Evolutionary conservation across 257 asterid genomes (phyloP).

Genomic region (Solanum sparsipilum): DNA sequence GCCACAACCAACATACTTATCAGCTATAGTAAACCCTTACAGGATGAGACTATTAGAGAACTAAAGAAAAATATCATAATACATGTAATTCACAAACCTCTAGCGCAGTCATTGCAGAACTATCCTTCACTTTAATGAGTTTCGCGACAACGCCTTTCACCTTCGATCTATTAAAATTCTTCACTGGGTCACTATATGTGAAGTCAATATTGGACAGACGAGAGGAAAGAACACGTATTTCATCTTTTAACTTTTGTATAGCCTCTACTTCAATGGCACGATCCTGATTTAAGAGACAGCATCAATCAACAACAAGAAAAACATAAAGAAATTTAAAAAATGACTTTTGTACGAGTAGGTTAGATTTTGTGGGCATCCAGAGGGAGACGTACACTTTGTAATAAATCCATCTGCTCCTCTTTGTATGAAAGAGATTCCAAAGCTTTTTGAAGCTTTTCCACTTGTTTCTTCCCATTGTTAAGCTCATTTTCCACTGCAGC

Average conservation of each 20-base stretch:
- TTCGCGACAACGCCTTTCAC: conserved; percentile 98
- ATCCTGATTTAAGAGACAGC: conserved; percentile 33
- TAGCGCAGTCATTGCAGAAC: conserved; percentile 72
- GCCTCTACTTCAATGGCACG: conserved; percentile 52
- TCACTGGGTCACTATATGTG: conserved; percentile 61
- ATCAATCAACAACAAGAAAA: neutral
- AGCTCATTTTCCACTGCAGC: conserved; percentile 62
- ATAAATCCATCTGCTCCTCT: conserved; percentile 72
- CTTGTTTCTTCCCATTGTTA: conserved; percentile 42
- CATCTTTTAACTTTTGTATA: conserved; percentile 75
- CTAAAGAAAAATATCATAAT: conserved; percentile 2
- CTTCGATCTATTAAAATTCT: conserved; percentile 70
- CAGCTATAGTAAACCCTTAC: neutral
- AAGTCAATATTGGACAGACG: conserved; percentile 68
- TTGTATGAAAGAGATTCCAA: conserved; percentile 63
- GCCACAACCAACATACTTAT: neutral
- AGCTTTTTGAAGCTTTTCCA: conserved; percentile 51
- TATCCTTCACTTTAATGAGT: conserved; percentile 83
- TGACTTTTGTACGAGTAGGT: neutral
- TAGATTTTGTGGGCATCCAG: neutral
- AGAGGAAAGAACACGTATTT: conserved; percentile 60
- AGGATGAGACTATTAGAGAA: neutral
- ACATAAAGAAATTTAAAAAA: neutral
- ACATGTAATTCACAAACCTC: conserved; percentile 45
- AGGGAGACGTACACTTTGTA: conserved; percentile 45